Percentiles rank a stretch among this genome's conserved stretches.
phyloP scores from a whole-genome alignment of 768 basidiomycete genomes.

The Lyophyllum shimeji region DNA sequence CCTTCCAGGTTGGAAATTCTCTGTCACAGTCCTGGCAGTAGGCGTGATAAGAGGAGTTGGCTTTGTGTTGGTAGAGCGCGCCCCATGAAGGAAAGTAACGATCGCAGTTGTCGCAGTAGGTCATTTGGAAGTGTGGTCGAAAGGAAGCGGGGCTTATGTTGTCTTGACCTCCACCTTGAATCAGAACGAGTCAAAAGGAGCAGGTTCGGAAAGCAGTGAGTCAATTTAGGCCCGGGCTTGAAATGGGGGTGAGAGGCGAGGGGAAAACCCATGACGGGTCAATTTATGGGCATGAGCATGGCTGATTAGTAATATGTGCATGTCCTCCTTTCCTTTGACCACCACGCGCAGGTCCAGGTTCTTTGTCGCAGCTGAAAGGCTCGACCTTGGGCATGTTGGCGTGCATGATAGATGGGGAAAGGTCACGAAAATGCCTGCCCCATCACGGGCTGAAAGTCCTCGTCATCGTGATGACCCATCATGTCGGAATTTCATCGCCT shows the following conservation, averaged over 20 bases:
- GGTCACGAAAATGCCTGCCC: too few species aligned
- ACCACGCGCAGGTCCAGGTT: not conserved
- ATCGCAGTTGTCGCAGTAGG: conserved; percentile 38
- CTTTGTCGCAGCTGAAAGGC: not conserved
- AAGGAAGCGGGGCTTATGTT: not conserved
- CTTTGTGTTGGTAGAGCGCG: conserved; percentile 35
- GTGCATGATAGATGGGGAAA: not conserved
- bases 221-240: too few species aligned
- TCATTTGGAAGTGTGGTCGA: conserved; percentile 21
- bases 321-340: not conserved
- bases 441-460: too few species aligned
- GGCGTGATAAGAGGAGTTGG: conserved; percentile 38
- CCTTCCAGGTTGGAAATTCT: conserved; percentile 41
- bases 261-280: not conserved
- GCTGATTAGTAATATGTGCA: not conserved
- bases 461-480: too few species aligned
- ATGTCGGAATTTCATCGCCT: too few species aligned
- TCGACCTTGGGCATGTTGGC: not conserved
- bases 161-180: not conserved
- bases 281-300: not conserved
- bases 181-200: too few species aligned
- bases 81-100: conserved; percentile 28
- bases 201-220: not conserved
- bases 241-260: not conserved
- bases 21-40: conserved; percentile 43